Base-by-base conservation (phyloP, 768 basidiomycete genomes). In the Collybiopsis luxurians region DNA sequence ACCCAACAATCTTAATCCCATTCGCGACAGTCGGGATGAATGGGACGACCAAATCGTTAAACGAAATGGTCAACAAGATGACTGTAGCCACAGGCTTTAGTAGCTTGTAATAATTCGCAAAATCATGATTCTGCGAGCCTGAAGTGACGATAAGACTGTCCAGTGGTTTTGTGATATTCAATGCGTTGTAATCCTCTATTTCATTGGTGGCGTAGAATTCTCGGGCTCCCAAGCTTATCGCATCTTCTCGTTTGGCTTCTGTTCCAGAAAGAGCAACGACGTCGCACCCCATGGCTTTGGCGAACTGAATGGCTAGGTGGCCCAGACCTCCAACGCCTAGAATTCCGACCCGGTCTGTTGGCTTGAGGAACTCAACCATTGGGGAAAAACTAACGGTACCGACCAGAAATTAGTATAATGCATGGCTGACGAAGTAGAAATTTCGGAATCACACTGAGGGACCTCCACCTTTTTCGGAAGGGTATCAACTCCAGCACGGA, bases 251-350 rank as follows among this genome's bases (percentile, higher is more conserved):
- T 57, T 75, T 75, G 24, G 44, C 50, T 6, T 74, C 69, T 0
- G 71, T 68, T 24, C 66, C 47, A 4, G 71, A 73, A 28, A 74
- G 69, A 4, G 70, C 74, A 47, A 71, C 66, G 3, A 75, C 74
- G 6, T 69, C 68, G 19, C 71, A 71, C 13, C 73, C 73, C 69
- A 74, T 74, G 61, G 73, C 75, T 31, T 68, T 58, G 3, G 73
- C 71, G 56, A 75, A 75, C 42, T 74, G 71, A 31, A 75, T 67
- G 5, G 69, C 71, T 30, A 75, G 70, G 42, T 75, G 74, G 7
- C 73, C 72, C 15, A 75, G 67, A 5, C 74, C 73, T 1, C 74
- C 73, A 23, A 75, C 9, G 0, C 71, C 73, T 3, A 73, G 59
- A 1, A 74, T 53, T 0, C 69, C 71, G 2, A 76, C 69, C 7